phyloP scores from a whole-genome alignment of 305 asterid species.

The Solanum chacoense region DNA sequence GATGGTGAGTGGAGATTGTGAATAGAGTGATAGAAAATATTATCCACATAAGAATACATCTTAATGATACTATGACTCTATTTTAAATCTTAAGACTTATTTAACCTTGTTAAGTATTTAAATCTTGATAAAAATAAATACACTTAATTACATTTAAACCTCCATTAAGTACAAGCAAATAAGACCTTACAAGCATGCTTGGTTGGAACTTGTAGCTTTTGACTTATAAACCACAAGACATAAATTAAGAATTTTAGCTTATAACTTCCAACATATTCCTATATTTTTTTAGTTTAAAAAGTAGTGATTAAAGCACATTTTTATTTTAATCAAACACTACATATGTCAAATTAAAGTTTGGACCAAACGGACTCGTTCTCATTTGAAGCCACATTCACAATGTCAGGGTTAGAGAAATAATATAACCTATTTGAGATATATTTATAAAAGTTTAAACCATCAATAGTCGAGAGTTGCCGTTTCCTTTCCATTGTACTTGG shows the following conservation, averaged over 20 bases:
- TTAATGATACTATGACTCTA: not conserved
- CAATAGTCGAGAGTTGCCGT: not conserved
- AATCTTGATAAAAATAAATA: not conserved
- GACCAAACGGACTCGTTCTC: not conserved
- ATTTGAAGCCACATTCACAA: not conserved
- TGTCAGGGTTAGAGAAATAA: not conserved
- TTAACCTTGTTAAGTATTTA: not conserved
- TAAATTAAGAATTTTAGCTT: not conserved
- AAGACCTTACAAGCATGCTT: not conserved
- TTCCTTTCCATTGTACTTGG: not conserved
- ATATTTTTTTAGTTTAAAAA: not conserved
- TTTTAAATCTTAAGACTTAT: not conserved
- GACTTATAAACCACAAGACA: not conserved
- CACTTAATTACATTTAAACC: not conserved
- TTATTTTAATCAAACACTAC: not conserved
- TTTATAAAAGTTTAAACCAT: not conserved
- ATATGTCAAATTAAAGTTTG: not conserved
- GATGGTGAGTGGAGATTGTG: not conserved
- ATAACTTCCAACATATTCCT: not conserved
- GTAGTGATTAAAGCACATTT: not conserved
- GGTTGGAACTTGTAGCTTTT: not conserved
- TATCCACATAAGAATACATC: not conserved
- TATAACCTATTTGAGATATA: not conserved
- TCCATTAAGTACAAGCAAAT: not conserved
- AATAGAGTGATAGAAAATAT: not conserved